Base-by-base conservation (phyloP, 2,329 filamentous ascomycete genomes). In the Lizonia empirigonia region DNA sequence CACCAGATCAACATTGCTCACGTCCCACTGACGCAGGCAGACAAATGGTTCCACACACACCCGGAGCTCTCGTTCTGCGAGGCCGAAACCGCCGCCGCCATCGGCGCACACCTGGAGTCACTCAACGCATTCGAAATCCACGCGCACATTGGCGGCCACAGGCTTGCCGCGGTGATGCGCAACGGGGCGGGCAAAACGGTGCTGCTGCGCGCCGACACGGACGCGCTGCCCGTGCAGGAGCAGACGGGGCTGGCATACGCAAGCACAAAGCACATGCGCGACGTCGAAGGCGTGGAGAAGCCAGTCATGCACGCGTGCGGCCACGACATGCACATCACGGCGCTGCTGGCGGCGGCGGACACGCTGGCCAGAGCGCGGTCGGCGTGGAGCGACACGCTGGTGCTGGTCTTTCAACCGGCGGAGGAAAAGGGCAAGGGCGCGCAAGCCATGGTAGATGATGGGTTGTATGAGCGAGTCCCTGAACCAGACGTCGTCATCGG, bases 221-320 rank as follows among this genome's bases (percentile, higher is more conserved):
- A 88, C 59, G 85, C 77, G 0, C 71, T 87, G 0, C 84, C 85
- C 0, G 73, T 87, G 0, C 59, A 77, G 47, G 85, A 87, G 64
- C 68, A 74, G 16, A 85, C 83, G 0, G 78, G 76, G 0, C 68
- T 87, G 0, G 61, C 72, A 0, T 87, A 86, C 61, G 79, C 83
- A 0, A 85, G 82, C 61, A 79, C 62, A 10, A 74, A 58, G 8
- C 75, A 76, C 63, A 71, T 67, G 62, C 73, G 70, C 24, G 77
- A 80, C 56, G 50, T 66, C 2, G 76, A 81, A 7, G 82, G 82
- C 0, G 65, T 74, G 0, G 72, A 77, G 45, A 79, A 79, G 44
- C 80, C 82, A 0, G 81, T 85, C 0, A 88, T 88, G 85, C 86
- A 88, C 67, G 85, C 85, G 18, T 88, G 85, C 65, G 86, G 85